A percentile compares a stretch with the other conserved stretches of the same genome.
These are phyloP conservation scores for Globisporangium emineosum DNA, from an alignment of 352 stramenopile genomes.

Conservation along the genomic window DNA sequence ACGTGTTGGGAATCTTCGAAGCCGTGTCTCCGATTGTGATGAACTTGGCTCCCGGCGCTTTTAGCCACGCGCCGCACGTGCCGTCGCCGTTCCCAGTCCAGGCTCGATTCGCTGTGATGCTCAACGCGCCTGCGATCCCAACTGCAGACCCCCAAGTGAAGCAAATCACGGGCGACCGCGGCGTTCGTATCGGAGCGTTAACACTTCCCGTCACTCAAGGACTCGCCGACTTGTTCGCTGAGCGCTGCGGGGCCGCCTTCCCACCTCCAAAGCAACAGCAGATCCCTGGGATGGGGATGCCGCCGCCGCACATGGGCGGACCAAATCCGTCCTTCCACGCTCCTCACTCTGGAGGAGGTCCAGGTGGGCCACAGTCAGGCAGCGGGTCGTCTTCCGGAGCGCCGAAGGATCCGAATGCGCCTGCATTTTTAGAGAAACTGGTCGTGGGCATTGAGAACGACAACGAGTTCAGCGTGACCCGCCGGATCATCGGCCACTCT, in stretches of 20 bases:
- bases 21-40: slow-evolving; percentile 63
- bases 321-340: slow-evolving; percentile 10
- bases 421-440: slow-evolving; percentile 66
- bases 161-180: slow-evolving; percentile 59
- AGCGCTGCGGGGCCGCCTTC: slow-evolving; percentile 55
- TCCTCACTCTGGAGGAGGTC: slow-evolving; percentile 12
- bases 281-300: slow-evolving; percentile 12
- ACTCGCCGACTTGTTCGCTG: slow-evolving; percentile 68
- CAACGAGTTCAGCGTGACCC: slow-evolving; percentile 80
- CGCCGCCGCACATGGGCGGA: slow-evolving; percentile 20
- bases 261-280: slow-evolving; percentile 37
- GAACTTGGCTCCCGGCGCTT: slow-evolving; percentile 82
- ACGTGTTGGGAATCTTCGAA: slow-evolving; percentile 85
- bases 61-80: slow-evolving; percentile 48
- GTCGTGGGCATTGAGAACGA: slow-evolving; percentile 86
- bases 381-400: not conserved
- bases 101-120: slow-evolving; percentile 57
- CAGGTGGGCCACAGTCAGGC: slow-evolving; percentile 1
- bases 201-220: slow-evolving; percentile 63
- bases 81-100: slow-evolving; percentile 75
- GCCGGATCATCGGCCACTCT: slow-evolving; percentile 75
- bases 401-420: slow-evolving; percentile 20
- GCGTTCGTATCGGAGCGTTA: slow-evolving; percentile 54
- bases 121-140: slow-evolving; percentile 74
- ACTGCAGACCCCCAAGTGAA: slow-evolving; percentile 69